These are phyloP conservation scores for Albugo candida DNA, from an alignment of 352 stramenopile species.

Conservation along the genomic window DNA sequence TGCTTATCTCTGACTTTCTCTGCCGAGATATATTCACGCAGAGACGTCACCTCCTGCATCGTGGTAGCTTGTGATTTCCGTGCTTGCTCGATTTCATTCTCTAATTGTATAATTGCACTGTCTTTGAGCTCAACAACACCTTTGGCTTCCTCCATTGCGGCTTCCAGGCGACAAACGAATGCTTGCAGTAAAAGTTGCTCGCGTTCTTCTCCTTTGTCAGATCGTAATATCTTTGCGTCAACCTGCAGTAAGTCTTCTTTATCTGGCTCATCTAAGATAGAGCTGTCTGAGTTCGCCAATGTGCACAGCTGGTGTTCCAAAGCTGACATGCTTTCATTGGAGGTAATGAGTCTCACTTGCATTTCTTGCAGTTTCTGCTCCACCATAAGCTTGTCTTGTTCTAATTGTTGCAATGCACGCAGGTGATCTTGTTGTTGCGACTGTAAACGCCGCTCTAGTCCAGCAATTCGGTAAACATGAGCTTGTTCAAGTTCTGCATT, in stretches of 20 bases:
- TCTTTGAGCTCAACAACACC: constrained; percentile 52
- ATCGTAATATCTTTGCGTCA: no score
- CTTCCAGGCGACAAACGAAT: constrained; percentile 28
- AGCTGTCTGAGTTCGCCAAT: no score
- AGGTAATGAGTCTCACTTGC: constrained; percentile 21
- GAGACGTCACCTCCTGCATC: no score
- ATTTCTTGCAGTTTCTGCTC: constrained; percentile 17
- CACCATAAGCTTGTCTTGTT: constrained; percentile 18
- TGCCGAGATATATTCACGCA: no score
- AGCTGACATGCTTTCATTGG: constrained; percentile 18
- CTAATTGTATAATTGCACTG: constrained; percentile 14
- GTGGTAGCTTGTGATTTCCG: neutral
- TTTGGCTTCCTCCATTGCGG: constrained; percentile 46
- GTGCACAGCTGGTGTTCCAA: constrained; percentile 16
- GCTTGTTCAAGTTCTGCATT: no score
- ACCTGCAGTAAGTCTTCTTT: no score
- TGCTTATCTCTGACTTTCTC: no score
- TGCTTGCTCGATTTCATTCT: neutral
- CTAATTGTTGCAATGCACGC: constrained; percentile 13
- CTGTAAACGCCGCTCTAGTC: no score
- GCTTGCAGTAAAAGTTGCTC: constrained; percentile 31
- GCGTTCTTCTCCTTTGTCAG: neutral
- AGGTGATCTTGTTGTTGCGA: no score
- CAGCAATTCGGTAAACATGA: no score
- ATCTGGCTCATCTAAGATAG: no score